A percentile compares a stretch with the other conserved stretches of the same genome.
phyloP scores from a whole-genome alignment of 768 basidiomycete genomes.

The Scleroderma citrinum region DNA sequence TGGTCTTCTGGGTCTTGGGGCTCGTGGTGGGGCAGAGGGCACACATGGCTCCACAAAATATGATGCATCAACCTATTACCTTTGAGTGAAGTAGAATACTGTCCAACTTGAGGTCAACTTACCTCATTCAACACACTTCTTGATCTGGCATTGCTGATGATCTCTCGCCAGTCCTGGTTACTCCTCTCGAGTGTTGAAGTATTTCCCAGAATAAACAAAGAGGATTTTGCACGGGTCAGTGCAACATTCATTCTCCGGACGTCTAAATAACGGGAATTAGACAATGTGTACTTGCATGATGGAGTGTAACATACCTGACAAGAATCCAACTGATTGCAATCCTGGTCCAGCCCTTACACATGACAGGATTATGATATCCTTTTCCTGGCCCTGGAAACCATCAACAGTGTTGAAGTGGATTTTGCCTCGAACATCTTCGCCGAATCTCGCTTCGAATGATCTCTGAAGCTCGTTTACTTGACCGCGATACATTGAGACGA shows the following conservation, averaged over 20 bases:
- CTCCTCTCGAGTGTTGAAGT: conserved; percentile 85
- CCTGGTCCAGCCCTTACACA: conserved; percentile 92
- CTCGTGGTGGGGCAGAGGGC: conserved; percentile 12
- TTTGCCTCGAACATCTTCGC: conserved; percentile 56
- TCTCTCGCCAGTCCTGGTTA: conserved; percentile 70
- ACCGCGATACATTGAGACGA: conserved; percentile 94
- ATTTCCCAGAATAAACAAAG: conserved; percentile 90
- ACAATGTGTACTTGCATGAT: conserved; percentile 2
- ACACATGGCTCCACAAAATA: conserved; percentile 34
- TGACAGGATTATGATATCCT: conserved; percentile 95
- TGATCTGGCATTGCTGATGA: conserved; percentile 68
- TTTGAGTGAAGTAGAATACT: conserved; percentile 1
- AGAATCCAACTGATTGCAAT: conserved; percentile 80
- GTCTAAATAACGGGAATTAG: conserved; percentile 35
- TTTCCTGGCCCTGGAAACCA: conserved; percentile 98
- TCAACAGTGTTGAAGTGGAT: conserved; percentile 98
- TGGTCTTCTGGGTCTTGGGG: conserved; percentile 16
- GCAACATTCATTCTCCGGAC: conserved; percentile 97
- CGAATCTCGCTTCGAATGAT: conserved; percentile 67
- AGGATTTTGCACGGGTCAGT: conserved; percentile 91
- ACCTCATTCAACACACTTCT: conserved; percentile 64
- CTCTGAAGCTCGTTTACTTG: conserved; percentile 73
- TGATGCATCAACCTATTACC: conserved; percentile 26
- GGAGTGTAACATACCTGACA: conserved; percentile 50
- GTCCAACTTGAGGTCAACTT: conserved; percentile 1